These are phyloP conservation scores for Chenopodium berlandieri DNA, from an alignment of 148 eudicot genomes.

Conservation along the genomic window DNA sequence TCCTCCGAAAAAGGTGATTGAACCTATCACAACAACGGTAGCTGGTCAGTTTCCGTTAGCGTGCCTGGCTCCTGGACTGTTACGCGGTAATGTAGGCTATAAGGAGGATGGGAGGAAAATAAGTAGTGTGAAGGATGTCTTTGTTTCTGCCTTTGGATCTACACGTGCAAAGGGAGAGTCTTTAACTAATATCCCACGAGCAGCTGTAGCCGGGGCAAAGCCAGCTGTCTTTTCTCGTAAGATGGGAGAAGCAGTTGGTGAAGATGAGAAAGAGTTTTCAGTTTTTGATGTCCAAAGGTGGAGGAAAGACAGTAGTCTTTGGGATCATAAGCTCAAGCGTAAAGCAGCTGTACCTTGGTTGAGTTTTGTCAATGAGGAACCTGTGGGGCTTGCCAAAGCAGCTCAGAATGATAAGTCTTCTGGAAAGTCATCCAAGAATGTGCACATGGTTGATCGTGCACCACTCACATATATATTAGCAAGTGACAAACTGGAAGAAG, in stretches of 20 bases:
- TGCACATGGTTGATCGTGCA: constrained; percentile 25
- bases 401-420: constrained; percentile 18
- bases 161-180: constrained; percentile 21
- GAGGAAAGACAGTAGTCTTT: constrained; percentile 40
- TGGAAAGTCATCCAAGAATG: constrained; percentile 25
- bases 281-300: constrained; percentile 42
- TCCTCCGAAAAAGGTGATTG: constrained; percentile 22
- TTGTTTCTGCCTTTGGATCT: constrained; percentile 38
- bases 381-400: constrained; percentile 30
- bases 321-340: constrained; percentile 49
- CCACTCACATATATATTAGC: constrained; percentile 50
- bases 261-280: constrained; percentile 27
- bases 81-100: constrained; percentile 5
- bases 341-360: constrained; percentile 52
- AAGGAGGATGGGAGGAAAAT: constrained; percentile 26
- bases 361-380: constrained; percentile 36
- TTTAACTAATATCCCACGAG: constrained; percentile 36
- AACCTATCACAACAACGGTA: constrained; percentile 26
- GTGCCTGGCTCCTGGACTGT: constrained; percentile 32
- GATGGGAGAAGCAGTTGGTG: constrained; percentile 22
- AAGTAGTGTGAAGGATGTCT: constrained; percentile 35
- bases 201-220: constrained; percentile 54
- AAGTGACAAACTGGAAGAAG: constrained; percentile 42
- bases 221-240: constrained; percentile 41
- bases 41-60: constrained; percentile 38